These are phyloP conservation scores for Tinospora cordifolia DNA, from an alignment of 164 flowering plant genomes.

Conservation along the genomic window DNA sequence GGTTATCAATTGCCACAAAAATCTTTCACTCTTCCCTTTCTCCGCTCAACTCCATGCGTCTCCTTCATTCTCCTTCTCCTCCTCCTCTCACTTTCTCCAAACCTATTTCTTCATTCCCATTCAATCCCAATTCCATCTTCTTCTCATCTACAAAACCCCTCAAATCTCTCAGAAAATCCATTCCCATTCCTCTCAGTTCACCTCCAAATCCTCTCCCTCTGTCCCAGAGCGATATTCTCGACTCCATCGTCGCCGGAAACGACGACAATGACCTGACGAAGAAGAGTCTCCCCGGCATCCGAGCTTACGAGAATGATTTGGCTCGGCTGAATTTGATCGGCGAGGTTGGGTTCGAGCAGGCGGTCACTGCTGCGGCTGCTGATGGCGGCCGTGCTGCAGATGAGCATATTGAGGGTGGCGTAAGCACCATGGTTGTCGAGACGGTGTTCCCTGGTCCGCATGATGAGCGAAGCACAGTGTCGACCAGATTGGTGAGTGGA, in stretches of 20 bases:
- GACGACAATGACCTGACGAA: slow-evolving; percentile 17
- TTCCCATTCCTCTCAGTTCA: slow-evolving; percentile 19
- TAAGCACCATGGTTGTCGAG: slow-evolving; percentile 74
- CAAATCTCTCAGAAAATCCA: slow-evolving; percentile 12
- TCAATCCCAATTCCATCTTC: slow-evolving; percentile 5
- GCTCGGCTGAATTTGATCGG: slow-evolving; percentile 58
- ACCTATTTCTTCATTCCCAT: not conserved
- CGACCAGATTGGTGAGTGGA: slow-evolving; percentile 71
- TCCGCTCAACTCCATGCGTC: slow-evolving; percentile 18
- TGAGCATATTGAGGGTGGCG: slow-evolving; percentile 55
- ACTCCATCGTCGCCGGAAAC: slow-evolving; percentile 37
- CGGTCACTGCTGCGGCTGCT: slow-evolving; percentile 86
- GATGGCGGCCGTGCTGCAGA: slow-evolving; percentile 80
- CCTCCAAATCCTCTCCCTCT: slow-evolving; percentile 22
- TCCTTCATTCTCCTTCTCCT: slow-evolving; percentile 17
- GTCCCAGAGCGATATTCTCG: slow-evolving; percentile 45
- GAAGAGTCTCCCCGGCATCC: slow-evolving; percentile 45
- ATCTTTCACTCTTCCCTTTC: too few relatives aligned
- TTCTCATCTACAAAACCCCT: slow-evolving; percentile 15
- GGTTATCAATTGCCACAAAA: too few relatives aligned
- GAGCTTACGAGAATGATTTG: slow-evolving; percentile 69
- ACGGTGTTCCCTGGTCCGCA: slow-evolving; percentile 63
- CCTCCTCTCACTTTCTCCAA: slow-evolving; percentile 6
- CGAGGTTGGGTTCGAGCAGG: slow-evolving; percentile 62
- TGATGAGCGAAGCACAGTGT: slow-evolving; percentile 61